Base-by-base conservation (phyloP, 371 early-diverging fungal species). In the Mucor irregularis region DNA sequence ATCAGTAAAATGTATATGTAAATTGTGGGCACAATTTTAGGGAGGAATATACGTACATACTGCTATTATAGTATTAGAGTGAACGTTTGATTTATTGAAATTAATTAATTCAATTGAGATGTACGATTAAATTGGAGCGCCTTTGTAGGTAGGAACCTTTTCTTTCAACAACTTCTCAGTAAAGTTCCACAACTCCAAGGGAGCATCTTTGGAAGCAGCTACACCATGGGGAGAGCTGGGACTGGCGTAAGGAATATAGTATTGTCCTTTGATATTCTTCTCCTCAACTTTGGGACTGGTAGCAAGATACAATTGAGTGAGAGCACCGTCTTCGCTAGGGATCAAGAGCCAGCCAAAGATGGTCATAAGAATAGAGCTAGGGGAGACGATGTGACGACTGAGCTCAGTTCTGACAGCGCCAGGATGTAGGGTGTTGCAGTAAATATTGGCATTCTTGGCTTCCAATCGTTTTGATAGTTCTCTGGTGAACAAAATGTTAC, bases 361-460 rank as follows among this genome's bases (percentile, higher is more conserved):
- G 24, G 9, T 24, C 24, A 9, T 11, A 3, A 21, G 24, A 31
- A 21, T 5, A 4, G 42, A 49, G 2, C 25, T 21, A 19, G 29
- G 17, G 10, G 14, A 17, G 26, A 50, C 25, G 8, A 58, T 19
- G 43, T 83, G 73, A 21, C 83, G 76, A 21, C 42, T 56, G 11
- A 88, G 60, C 6, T 80, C 78, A 1, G 87, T 85, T 5, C 56
- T 46, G 17, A 90, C 82, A 14, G 65, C 57, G 4, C 94, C 94
- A 0, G 94, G 92, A 58, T 91, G 88, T 17, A 76, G 64, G 30
- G 71, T 37, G 58, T 90, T 90, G 35, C 84, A 85, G 16, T 78
- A 76, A 10, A 90, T 71, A 4, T 76, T 58, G 13, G 64, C 28
- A 3, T 73, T 76, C 22, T 66, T 68, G 1, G 33, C 59, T 39